phyloP scores from a whole-genome alignment of 2,329 filamentous ascomycete species.

The Exophiala calicioides region DNA sequence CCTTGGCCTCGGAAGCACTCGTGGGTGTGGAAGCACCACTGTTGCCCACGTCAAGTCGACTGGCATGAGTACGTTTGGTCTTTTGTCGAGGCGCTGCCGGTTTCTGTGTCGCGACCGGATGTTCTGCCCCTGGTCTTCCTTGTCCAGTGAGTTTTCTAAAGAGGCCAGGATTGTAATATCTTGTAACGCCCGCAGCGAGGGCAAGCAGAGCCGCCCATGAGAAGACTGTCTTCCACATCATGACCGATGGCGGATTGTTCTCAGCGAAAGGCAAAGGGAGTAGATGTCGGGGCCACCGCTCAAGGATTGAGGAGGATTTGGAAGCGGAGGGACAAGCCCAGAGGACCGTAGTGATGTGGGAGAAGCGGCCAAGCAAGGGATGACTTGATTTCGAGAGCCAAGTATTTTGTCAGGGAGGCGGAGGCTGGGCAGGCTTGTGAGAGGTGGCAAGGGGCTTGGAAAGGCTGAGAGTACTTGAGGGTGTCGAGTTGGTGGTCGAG shows the following conservation, averaged over 20 bases:
- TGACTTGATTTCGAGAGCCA: slow-evolving; percentile 11
- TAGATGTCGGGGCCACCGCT: neutral
- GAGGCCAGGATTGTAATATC: slow-evolving; percentile 25
- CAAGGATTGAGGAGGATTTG: no score
- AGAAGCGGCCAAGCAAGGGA: slow-evolving; percentile 25
- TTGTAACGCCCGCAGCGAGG: slow-evolving; percentile 18
- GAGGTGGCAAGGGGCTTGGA: neutral
- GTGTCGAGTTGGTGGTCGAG: neutral
- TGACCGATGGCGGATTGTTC: slow-evolving; percentile 14
- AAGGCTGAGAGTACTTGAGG: neutral
- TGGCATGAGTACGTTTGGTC: slow-evolving; percentile 23
- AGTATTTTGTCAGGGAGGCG: slow-evolving; percentile 11
- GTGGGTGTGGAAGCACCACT: slow-evolving; percentile 22
- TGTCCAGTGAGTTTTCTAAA: slow-evolving; percentile 23
- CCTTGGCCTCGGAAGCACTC: slow-evolving; percentile 22
- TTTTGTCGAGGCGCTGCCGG: slow-evolving; percentile 22
- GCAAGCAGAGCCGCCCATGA: slow-evolving; percentile 25
- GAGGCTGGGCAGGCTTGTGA: slow-evolving; percentile 2
- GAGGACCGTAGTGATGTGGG: slow-evolving; percentile 4
- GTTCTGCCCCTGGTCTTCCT: slow-evolving; percentile 4
- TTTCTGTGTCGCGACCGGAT: slow-evolving; percentile 7
- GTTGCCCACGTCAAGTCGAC: slow-evolving; percentile 16
- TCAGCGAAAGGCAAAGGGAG: neutral
- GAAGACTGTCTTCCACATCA: slow-evolving; percentile 25
- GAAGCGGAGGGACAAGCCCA: no score